phyloP scores from a whole-genome alignment of 805 yeast genomes.

The Yamadazyma ubonensis region DNA sequence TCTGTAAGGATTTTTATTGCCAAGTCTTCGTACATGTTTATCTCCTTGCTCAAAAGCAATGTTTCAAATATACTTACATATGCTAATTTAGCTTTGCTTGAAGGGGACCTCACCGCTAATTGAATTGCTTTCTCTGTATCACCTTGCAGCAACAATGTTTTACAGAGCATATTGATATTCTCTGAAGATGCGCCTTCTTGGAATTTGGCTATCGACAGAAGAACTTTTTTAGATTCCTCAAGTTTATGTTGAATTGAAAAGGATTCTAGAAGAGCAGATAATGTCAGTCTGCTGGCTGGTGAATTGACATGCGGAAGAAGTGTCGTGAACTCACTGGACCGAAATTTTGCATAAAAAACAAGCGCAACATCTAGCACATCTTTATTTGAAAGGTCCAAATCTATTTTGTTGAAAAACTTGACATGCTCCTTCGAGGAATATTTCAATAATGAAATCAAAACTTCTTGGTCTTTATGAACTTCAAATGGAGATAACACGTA shows the following conservation, averaged over 20 bases:
- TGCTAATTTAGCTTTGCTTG: constrained; percentile 23
- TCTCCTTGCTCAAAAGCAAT: constrained; percentile 5
- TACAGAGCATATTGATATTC: constrained; percentile 29
- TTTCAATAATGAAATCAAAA: not conserved
- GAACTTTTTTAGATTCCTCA: constrained; percentile 28
- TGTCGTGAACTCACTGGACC: not conserved
- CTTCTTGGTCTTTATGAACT: not conserved
- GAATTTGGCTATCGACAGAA: constrained; percentile 29
- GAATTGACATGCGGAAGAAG: not conserved
- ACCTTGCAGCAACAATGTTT: constrained; percentile 24
- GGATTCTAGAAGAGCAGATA: constrained; percentile 31
- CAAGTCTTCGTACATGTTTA: constrained; percentile 1
- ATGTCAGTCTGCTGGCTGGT: constrained; percentile 27
- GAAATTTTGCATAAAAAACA: constrained; percentile 11
- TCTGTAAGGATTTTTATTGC: constrained; percentile 8
- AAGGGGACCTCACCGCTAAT: constrained; percentile 21
- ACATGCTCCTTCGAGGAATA: not conserved
- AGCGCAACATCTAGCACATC: constrained; percentile 12
- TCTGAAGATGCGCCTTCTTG: constrained; percentile 23
- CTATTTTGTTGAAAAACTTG: not conserved
- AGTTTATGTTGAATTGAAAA: constrained; percentile 28
- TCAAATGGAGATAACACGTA: not conserved
- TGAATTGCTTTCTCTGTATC: constrained; percentile 25
- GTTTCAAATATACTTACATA: constrained; percentile 22
- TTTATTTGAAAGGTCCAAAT: constrained; percentile 1